Conservation (phyloP, 208 protist species). For the Vickermania spadyakhi region DNA sequence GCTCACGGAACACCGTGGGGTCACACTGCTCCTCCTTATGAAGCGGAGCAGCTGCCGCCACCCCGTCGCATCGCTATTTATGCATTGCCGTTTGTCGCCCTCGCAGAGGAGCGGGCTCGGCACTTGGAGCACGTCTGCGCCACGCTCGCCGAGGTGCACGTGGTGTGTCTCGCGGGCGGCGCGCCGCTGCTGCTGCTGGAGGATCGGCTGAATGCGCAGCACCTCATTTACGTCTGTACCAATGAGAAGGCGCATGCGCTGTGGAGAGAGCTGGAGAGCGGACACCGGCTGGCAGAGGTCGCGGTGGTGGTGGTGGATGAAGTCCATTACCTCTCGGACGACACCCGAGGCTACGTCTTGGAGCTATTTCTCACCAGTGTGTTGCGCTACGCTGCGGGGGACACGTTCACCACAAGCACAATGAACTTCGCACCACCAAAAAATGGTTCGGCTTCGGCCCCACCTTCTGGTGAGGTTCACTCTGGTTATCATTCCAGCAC, state of each 20-base stretch:
- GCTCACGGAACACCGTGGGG: not conserved
- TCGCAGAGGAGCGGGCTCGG: slow-evolving; percentile 32
- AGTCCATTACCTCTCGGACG: slow-evolving; percentile 51
- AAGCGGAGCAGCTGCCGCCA: not conserved
- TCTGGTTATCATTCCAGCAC: not conserved
- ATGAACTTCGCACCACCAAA: not conserved
- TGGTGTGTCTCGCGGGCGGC: slow-evolving; percentile 14
- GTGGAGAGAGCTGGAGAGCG: slow-evolving; percentile 16
- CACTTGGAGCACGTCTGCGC: slow-evolving; percentile 8
- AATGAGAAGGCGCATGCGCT: slow-evolving; percentile 46
- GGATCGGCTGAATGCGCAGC: not conserved
- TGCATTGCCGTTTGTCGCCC: slow-evolving; percentile 44
- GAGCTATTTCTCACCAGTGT: slow-evolving; percentile 30
- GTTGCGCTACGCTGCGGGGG: not conserved
- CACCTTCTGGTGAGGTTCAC: not conserved
- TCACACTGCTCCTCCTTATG: not conserved
- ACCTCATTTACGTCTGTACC: slow-evolving; percentile 27
- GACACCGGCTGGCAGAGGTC: slow-evolving; percentile 21
- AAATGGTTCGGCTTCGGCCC: not conserved
- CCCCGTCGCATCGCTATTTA: slow-evolving; percentile 9
- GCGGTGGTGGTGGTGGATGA: slow-evolving; percentile 58
- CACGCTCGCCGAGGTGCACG: slow-evolving; percentile 1
- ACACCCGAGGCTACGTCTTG: slow-evolving; percentile 26
- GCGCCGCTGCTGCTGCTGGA: slow-evolving; percentile 7
- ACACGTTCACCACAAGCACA: not conserved